Base-by-base conservation (phyloP, 164 flowering plant species). In the Annona cherimola region DNA sequence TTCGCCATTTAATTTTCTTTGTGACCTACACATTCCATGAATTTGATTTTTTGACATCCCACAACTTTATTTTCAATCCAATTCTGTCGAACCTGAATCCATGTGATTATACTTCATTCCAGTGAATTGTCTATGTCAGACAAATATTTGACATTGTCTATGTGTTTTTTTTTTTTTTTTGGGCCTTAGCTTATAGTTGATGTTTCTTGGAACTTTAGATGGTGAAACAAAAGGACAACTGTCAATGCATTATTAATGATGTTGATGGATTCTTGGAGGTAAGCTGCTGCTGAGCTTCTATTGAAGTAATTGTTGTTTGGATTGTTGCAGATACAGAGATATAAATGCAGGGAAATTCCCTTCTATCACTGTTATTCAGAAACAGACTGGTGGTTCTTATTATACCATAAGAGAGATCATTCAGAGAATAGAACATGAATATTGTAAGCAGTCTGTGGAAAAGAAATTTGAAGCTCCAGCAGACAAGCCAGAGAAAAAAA, bases 301-400 rank as follows among this genome's bases (percentile, higher is more conserved):
- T 70, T 68, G 61, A 45, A 50, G 63, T 71, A 60, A 35, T 44
- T 69, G 35, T 54, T 26, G 42, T 43, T 5, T 40, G 20, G 68
- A 57, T n/a, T 42, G 65, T 73, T 75, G 79, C 86, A 88, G 93
- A 78, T 90, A 87, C 81, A 86, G 79, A 73, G 76, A 65, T 40
- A 71, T 57, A 12, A 86, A 90, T 76, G 77, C 73, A 3, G 97
- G 94, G 66, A 88, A 86, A 50, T 88, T 81, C 45, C 97, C 97
- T 61, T 57, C 84, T 61, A 19, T 66, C 54, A 20, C 80, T 26
- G 61, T 26, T 71, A 67, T 80, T 61, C 0, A 0, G 6, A 86
- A 82, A 67, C 66, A 90, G 67, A 82, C 86, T 18, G 94, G 97
- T 78, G 94, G 97, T 61, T 66, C 63, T 74, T 86, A 77, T 76